Evolutionary conservation across 2,329 filamentous ascomycete species (phyloP).

Genomic region (Clonostachys chloroleuca): DNA sequence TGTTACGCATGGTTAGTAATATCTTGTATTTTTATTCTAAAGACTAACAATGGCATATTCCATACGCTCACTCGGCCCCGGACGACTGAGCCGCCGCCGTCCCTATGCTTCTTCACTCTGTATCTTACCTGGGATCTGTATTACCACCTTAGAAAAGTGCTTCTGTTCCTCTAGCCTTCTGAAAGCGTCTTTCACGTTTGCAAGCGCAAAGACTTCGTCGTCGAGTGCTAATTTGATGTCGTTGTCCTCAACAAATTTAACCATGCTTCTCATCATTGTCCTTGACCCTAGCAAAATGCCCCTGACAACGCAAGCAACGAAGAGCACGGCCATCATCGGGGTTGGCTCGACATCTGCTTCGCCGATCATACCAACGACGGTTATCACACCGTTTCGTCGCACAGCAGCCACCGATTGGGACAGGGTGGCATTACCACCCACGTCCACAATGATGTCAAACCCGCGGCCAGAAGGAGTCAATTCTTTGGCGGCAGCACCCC

Average conservation of each 20-base stretch:
- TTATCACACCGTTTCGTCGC: conserved; percentile 22
- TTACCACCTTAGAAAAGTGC: conserved; percentile 28
- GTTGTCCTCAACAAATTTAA: conserved; percentile 22
- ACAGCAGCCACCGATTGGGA: conserved; percentile 48
- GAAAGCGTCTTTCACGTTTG: conserved; percentile 23
- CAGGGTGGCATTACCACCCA: conserved; percentile 62
- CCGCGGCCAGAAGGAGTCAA: conserved; percentile 41
- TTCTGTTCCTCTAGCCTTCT: conserved; percentile 19
- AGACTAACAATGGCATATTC: not conserved
- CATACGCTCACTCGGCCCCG: not conserved
- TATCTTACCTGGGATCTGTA: conserved; percentile 11
- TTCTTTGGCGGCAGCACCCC: conserved; percentile 53
- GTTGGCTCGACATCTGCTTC: conserved; percentile 15
- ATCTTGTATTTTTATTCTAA: not conserved
- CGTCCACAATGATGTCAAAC: conserved; percentile 60
- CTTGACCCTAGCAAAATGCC: conserved; percentile 18
- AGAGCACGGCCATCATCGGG: conserved; percentile 13
- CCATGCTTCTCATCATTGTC: conserved; percentile 17
- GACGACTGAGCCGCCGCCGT: no score
- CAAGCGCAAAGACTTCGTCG: conserved; percentile 18
- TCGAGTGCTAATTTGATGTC: conserved; percentile 20
- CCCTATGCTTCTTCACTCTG: not conserved
- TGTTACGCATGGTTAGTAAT: no score
- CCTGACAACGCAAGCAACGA: conserved; percentile 17
- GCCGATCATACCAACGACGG: conserved; percentile 21